These are phyloP conservation scores for Cytospora piceicola DNA, from an alignment of 2,329 filamentous ascomycete species.

Conservation along the genomic window DNA sequence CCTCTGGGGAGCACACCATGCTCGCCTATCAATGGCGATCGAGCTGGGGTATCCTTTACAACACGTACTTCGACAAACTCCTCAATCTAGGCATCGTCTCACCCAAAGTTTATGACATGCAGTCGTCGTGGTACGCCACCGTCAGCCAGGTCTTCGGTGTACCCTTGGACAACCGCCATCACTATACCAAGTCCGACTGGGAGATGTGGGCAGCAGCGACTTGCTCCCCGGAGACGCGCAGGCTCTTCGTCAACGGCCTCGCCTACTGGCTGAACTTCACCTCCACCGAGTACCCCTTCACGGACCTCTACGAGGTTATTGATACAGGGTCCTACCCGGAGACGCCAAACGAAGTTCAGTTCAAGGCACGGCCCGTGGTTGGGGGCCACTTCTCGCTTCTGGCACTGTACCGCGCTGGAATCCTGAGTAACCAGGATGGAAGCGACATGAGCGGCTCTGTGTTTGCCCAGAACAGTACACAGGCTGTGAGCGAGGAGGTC, in stretches of 20 bases:
- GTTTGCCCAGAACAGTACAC: slow-evolving; percentile 4
- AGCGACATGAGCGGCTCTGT: slow-evolving; percentile 3
- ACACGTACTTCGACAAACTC: slow-evolving; percentile 67
- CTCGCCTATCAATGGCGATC: slow-evolving; percentile 77
- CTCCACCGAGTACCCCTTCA: slow-evolving; percentile 63
- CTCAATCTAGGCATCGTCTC: slow-evolving; percentile 41
- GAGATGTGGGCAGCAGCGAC: slow-evolving; percentile 74
- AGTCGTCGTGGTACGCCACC: slow-evolving; percentile 42
- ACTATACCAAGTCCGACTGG: slow-evolving; percentile 77
- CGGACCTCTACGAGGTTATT: slow-evolving; percentile 70
- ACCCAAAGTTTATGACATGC: slow-evolving; percentile 38
- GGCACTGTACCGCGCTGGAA: slow-evolving; percentile 47
- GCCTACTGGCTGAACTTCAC: slow-evolving; percentile 74
- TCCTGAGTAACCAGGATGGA: neutral
- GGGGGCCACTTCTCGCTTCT: slow-evolving; percentile 74
- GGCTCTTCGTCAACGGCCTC: slow-evolving; percentile 64
- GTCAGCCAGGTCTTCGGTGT: slow-evolving; percentile 72
- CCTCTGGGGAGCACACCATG: slow-evolving; percentile 71
- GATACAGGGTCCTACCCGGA: slow-evolving; percentile 53
- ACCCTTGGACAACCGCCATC: slow-evolving; percentile 69
- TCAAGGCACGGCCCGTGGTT: slow-evolving; percentile 73
- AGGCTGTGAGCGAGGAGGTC: neutral
- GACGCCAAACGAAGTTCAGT: slow-evolving; percentile 61
- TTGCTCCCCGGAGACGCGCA: slow-evolving; percentile 57
- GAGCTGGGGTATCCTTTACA: slow-evolving; percentile 78